phyloP scores from a whole-genome alignment of 305 asterid genomes.

The Fraxinus dipetala region DNA sequence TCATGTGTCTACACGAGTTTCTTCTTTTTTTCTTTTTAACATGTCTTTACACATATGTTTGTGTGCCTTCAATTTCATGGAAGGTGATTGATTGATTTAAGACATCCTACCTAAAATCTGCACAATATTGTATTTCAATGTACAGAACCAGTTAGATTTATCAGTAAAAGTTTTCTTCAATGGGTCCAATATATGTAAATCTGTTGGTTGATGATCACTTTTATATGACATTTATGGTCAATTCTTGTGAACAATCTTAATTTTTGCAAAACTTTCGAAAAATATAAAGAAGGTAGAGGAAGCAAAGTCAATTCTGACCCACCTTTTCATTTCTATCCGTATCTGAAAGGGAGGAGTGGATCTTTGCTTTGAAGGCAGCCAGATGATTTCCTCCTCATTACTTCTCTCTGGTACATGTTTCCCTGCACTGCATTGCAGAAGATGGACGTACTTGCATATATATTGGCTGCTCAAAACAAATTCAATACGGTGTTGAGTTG shows the following conservation, averaged over 20 bases:
- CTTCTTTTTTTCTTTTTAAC: no score
- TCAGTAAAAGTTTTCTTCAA: not conserved
- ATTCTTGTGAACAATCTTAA: not conserved
- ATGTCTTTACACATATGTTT: no score
- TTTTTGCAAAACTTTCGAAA: not conserved
- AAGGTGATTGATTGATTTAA: conserved; percentile 7
- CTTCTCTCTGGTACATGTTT: conserved; percentile 32
- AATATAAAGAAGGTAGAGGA: not conserved
- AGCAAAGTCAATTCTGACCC: not conserved
- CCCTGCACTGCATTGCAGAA: conserved; percentile 6
- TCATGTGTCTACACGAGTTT: no score
- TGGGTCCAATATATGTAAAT: not conserved
- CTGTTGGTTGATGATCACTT: not conserved
- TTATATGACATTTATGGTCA: not conserved
- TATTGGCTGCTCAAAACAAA: conserved; percentile 14
- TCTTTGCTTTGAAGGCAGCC: conserved; percentile 71
- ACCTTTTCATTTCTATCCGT: conserved; percentile 19
- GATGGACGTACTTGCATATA: conserved; percentile 5
- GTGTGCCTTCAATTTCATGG: not conserved
- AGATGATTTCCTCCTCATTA: conserved; percentile 32
- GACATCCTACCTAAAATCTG: conserved; percentile 22
- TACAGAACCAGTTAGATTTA: not conserved
- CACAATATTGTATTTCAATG: conserved; percentile 1
- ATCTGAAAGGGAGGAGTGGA: conserved; percentile 33
- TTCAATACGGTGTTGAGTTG: conserved; percentile 11